These are phyloP conservation scores for Inonotus hispidus DNA, from an alignment of 1,284 basidiomycete genomes.

Conservation along the genomic window DNA sequence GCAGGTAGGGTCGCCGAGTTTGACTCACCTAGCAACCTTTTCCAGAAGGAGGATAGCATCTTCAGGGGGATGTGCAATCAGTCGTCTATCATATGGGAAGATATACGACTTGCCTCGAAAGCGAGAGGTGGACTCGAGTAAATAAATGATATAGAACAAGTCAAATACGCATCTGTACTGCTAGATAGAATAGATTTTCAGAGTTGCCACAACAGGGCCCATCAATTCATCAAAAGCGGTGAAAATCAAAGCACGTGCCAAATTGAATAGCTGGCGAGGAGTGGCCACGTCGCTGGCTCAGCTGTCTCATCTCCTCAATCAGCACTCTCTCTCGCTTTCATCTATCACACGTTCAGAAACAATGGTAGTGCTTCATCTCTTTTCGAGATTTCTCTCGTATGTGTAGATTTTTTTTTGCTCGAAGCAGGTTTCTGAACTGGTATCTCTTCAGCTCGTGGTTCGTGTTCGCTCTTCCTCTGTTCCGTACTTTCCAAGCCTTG, in stretches of 20 bases:
- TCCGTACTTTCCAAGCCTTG: conserved; percentile 62
- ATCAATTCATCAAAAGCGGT: neutral
- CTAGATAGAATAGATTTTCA: neutral
- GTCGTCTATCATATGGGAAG: conserved; percentile 61
- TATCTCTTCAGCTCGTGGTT: conserved; percentile 57
- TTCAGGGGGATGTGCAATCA: conserved; percentile 74
- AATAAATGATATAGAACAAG: neutral
- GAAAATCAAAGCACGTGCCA: neutral
- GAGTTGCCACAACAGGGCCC: neutral
- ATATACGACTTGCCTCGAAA: conserved; percentile 45
- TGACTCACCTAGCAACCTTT: conserved; percentile 69
- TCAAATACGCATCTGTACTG: neutral
- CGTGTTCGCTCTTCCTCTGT: conserved; percentile 57
- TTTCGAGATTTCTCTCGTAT: conserved; percentile 6
- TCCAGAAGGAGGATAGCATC: conserved; percentile 47
- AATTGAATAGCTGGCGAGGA: neutral
- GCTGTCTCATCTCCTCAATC: neutral
- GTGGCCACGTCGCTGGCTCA: neutral
- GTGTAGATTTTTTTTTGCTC: neutral
- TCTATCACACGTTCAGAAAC: neutral
- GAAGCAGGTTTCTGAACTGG: neutral
- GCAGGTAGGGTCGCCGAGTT: conserved; percentile 64
- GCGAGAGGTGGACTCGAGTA: neutral
- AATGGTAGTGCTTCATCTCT: conserved; percentile 4
- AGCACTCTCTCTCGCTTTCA: neutral